phyloP scores from a whole-genome alignment of 371 early-diverging fungal species.

The Globomyces sp. region DNA sequence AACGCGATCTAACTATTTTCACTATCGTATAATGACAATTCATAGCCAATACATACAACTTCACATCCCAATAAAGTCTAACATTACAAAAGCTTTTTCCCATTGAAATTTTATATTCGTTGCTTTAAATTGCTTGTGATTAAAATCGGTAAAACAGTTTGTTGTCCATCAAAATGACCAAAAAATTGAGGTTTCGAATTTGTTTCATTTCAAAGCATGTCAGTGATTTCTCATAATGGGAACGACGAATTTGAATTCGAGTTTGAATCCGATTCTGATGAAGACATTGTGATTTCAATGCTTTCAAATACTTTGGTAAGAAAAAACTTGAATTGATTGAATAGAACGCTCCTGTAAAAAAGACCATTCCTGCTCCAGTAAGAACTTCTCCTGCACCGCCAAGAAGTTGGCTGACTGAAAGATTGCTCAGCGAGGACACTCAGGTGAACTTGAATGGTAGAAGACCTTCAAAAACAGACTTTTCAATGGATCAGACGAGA shows the following conservation, averaged over 20 bases:
- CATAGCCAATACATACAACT: background rate
- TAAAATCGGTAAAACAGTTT: too few species aligned
- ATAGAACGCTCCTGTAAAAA: background rate
- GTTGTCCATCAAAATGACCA: too few species aligned
- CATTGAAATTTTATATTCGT: too few species aligned
- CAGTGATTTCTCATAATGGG: background rate
- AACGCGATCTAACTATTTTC: background rate
- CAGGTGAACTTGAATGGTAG: background rate
- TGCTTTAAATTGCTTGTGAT: too few species aligned
- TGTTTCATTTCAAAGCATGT: too few species aligned
- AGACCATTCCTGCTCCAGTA: background rate
- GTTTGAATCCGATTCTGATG: constrained; percentile 2
- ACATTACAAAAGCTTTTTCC: background rate
- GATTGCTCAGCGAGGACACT: too few species aligned
- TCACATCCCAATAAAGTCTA: background rate
- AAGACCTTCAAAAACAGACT: constrained; percentile 2
- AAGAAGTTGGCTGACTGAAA: too few species aligned
- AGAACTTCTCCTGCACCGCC: too few species aligned
- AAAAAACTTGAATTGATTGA: background rate
- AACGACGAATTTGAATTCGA: constrained; percentile 3
- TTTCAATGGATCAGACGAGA: background rate
- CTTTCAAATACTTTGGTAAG: background rate
- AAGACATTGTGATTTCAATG: background rate
- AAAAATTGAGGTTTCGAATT: too few species aligned
- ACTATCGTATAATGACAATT: background rate